Percentiles rank a stretch among this genome's conserved stretches.
phyloP scores from a whole-genome alignment of 257 asterid genomes.

The Vinca minor region DNA sequence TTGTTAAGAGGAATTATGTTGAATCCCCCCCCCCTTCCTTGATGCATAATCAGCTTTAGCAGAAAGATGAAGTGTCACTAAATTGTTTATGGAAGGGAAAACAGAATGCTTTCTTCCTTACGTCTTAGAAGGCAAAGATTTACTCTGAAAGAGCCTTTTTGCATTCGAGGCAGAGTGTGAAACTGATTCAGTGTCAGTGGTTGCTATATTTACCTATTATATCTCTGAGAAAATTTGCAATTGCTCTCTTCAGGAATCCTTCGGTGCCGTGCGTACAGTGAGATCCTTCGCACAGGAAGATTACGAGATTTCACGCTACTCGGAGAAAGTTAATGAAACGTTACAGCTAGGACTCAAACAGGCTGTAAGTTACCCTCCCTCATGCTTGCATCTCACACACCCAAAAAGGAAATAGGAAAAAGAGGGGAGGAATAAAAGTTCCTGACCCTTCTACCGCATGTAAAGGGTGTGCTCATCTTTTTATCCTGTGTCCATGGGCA shows the following conservation, averaged over 20 bases:
- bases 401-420: background rate
- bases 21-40: background rate
- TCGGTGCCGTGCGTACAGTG: constrained; percentile 77
- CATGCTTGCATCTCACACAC: constrained; percentile 9
- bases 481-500: constrained; percentile 29
- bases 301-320: constrained; percentile 55
- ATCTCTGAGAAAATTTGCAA: constrained; percentile 5
- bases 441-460: background rate
- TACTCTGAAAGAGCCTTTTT: background rate
- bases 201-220: background rate
- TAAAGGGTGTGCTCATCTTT: constrained; percentile 6
- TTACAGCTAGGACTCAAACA: constrained; percentile 67
- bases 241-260: constrained; percentile 48
- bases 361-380: constrained; percentile 48
- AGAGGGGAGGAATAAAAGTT: background rate
- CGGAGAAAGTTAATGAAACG: constrained; percentile 70
- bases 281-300: constrained; percentile 86
- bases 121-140: background rate
- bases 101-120: background rate
- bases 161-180: background rate
- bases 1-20: background rate
- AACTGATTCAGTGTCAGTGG: background rate
- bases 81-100: background rate
- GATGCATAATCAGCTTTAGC: background rate
- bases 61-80: background rate